Evolutionary conservation across 352 stramenopile genomes (phyloP).

Genomic region (Globisporangium solare): DNA sequence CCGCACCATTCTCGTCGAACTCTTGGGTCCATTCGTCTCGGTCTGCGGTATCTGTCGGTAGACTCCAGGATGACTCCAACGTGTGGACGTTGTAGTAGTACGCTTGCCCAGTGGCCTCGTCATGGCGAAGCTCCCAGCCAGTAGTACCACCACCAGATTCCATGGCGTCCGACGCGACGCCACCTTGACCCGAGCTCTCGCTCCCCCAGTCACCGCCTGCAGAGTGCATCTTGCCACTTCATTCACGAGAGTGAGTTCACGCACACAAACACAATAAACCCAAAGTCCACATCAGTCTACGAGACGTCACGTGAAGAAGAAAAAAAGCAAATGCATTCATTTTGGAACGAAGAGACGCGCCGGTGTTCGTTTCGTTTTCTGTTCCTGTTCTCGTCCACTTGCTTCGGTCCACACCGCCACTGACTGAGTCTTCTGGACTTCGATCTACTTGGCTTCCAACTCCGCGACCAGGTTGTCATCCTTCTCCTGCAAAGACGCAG

Average conservation of each 20-base stretch:
- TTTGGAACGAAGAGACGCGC: too few species aligned
- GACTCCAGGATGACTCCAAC: slow-evolving; percentile 51
- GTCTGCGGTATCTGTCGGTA: slow-evolving; percentile 4
- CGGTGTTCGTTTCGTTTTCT: too few species aligned
- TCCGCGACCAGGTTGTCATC: slow-evolving; percentile 59
- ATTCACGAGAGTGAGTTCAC: too few species aligned
- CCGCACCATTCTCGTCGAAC: slow-evolving; percentile 30
- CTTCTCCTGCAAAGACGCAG: slow-evolving; percentile 36
- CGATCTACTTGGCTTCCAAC: slow-evolving; percentile 60
- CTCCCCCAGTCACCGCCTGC: neutral
- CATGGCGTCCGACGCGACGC: neutral
- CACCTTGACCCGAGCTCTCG: neutral
- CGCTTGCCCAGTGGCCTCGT: slow-evolving; percentile 33
- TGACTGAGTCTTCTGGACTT: neutral
- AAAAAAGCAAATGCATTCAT: too few species aligned
- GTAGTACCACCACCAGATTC: too few species aligned
- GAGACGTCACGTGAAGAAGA: too few species aligned
- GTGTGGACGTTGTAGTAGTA: slow-evolving; percentile 54
- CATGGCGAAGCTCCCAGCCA: slow-evolving; percentile 39
- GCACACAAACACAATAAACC: too few species aligned
- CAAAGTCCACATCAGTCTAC: too few species aligned
- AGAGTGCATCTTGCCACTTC: too few species aligned
- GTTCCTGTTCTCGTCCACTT: too few species aligned
- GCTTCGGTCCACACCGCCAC: too few species aligned
- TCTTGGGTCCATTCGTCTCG: slow-evolving; percentile 30